Evolutionary conservation across 73 alveolate species (phyloP).

Genomic region (Tetrahymena elliotti): DNA sequence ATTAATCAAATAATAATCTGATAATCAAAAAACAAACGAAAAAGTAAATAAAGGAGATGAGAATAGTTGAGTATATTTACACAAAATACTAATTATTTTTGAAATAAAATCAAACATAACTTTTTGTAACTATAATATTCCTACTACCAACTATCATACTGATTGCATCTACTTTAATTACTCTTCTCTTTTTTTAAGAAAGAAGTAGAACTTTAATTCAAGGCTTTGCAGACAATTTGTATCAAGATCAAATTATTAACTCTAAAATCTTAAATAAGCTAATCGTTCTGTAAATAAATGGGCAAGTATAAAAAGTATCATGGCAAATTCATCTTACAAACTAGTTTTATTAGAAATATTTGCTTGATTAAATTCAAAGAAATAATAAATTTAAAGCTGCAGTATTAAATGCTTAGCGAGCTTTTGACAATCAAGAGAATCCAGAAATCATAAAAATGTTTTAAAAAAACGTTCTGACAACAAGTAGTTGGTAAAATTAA

Average conservation of each 20-base stretch:
- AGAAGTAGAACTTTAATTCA: neutral
- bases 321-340: neutral
- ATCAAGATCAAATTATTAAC: neutral
- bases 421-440: neutral
- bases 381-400: neutral
- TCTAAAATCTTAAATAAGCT: neutral
- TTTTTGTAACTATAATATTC: neutral
- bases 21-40: too few relatives aligned
- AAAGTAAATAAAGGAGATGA: neutral
- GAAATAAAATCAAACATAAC: neutral
- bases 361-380: neutral
- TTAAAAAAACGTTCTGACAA: neutral
- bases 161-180: neutral
- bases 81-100: neutral
- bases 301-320: neutral
- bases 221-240: neutral
- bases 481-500: neutral
- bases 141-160: neutral
- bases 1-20: too few relatives aligned
- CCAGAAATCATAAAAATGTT: too few relatives aligned
- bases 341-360: neutral
- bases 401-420: neutral
- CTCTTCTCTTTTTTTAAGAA: neutral
- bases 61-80: too few relatives aligned
- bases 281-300: neutral